Percentiles rank a stretch among this genome's conserved stretches.
These are phyloP conservation scores for Umbelopsis sp. DNA, from an alignment of 192 early-diverging fungal genomes.

Conservation along the genomic window DNA sequence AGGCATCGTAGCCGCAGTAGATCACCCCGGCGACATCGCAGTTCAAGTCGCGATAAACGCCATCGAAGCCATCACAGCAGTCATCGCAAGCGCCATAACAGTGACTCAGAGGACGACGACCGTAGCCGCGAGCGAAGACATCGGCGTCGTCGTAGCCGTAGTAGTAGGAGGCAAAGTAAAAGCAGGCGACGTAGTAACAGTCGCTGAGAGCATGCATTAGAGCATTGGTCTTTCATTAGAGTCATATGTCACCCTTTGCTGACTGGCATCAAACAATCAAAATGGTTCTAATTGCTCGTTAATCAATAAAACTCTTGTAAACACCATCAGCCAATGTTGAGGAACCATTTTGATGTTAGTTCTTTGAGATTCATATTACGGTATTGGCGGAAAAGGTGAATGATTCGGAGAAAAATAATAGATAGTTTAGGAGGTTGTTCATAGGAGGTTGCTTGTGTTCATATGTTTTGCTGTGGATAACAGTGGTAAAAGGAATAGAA, in stretches of 20 bases:
- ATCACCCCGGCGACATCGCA: neutral
- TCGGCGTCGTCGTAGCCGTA: neutral
- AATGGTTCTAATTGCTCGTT: no score
- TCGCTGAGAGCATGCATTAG: no score
- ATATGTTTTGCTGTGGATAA: neutral
- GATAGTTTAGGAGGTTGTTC: neutral
- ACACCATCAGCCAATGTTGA: no score
- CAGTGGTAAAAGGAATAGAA: neutral
- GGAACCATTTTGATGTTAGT: no score
- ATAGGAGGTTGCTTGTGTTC: neutral
- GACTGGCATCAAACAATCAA: no score
- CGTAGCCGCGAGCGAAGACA: neutral
- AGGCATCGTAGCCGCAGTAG: neutral
- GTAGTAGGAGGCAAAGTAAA: no score
- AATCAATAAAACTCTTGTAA: no score
- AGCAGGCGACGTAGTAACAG: no score
- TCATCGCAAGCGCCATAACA: neutral
- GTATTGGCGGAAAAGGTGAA: neutral
- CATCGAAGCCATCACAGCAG: conserved; percentile 1
- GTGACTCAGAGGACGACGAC: neutral
- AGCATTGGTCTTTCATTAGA: no score
- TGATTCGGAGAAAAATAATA: neutral
- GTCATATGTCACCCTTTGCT: no score
- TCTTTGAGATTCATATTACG: neutral
- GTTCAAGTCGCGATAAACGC: neutral